Percentiles rank a stretch among this genome's conserved stretches.
Conservation (phyloP, 2,329 filamentous ascomycete species). For the Fusarium euwallaceae region DNA sequence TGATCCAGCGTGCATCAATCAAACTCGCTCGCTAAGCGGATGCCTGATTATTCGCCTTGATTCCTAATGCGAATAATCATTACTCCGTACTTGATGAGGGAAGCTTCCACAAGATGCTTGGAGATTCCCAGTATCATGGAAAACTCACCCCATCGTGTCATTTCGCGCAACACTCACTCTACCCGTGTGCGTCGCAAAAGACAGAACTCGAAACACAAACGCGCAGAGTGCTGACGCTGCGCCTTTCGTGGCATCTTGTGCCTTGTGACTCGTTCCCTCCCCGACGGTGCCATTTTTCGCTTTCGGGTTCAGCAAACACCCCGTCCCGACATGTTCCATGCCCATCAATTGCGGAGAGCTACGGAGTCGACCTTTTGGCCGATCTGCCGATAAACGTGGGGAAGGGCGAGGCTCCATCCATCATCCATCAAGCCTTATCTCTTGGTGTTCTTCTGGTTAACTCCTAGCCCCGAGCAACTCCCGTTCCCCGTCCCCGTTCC, state of each 20-base stretch:
- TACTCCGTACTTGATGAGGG: not conserved
- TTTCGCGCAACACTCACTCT: not conserved
- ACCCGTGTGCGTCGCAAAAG: not conserved
- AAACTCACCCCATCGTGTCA: not conserved
- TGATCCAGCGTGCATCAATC: slow-evolving; percentile 12
- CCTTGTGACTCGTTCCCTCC: slow-evolving; percentile 20
- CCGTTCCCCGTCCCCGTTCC: slow-evolving; percentile 10
- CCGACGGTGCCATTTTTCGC: slow-evolving; percentile 10
- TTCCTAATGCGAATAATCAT: slow-evolving; percentile 38
- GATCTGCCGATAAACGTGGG: slow-evolving; percentile 39
- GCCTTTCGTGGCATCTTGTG: not conserved
- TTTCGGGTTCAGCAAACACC: slow-evolving; percentile 32
- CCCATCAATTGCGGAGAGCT: slow-evolving; percentile 17
- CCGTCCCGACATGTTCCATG: slow-evolving; percentile 30
- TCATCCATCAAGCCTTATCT: not conserved
- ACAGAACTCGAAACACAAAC: not conserved
- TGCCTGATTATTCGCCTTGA: slow-evolving; percentile 26
- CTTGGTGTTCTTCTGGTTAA: slow-evolving; percentile 17
- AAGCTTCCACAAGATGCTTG: slow-evolving; percentile 31
- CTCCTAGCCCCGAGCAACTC: slow-evolving; percentile 32
- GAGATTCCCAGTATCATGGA: slow-evolving; percentile 2
- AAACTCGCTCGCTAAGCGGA: slow-evolving; percentile 6
- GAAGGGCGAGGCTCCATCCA: slow-evolving; percentile 1
- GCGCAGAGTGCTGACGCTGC: not conserved
- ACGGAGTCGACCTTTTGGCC: slow-evolving; percentile 29